Percentiles rank a stretch among this genome's conserved stretches.
Conservation (phyloP, 169 alveolate genomes). For the Cryptosporidium muris region DNA sequence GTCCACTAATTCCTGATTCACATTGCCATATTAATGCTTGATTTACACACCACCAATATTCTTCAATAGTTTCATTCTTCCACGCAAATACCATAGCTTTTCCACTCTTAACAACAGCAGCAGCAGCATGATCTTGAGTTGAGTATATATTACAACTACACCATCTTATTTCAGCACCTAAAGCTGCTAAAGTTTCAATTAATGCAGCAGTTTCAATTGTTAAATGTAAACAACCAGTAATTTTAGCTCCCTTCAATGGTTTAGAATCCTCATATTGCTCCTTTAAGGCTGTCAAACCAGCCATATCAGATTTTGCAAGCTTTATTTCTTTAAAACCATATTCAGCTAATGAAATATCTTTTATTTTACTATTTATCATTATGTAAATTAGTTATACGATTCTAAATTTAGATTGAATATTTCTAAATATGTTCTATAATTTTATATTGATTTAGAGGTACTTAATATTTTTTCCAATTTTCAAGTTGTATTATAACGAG, state of each 20-base stretch:
- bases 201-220: slow-evolving; percentile 92
- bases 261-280: slow-evolving; percentile 87
- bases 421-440: too few species aligned
- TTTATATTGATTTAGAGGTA: too few species aligned
- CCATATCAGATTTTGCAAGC: slow-evolving; percentile 95
- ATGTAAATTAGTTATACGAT: not conserved
- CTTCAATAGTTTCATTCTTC: slow-evolving; percentile 94
- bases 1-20: slow-evolving; percentile 81
- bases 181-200: slow-evolving; percentile 88
- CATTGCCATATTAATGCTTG: slow-evolving; percentile 90
- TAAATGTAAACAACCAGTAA: slow-evolving; percentile 97
- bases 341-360: slow-evolving; percentile 89
- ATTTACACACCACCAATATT: slow-evolving; percentile 97
- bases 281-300: slow-evolving; percentile 93
- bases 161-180: slow-evolving; percentile 98
- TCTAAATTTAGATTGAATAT: too few species aligned
- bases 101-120: slow-evolving; percentile 87
- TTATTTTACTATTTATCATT: slow-evolving; percentile 78
- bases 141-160: slow-evolving; percentile 96
- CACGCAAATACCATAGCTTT: slow-evolving; percentile 96
- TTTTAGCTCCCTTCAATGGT: slow-evolving; percentile 93
- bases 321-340: slow-evolving; percentile 93
- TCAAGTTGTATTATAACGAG: too few species aligned
- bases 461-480: too few species aligned
- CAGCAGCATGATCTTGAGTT: slow-evolving; percentile 98